Conservation (phyloP, 768 basidiomycete species). For the Mycena polygramma region DNA sequence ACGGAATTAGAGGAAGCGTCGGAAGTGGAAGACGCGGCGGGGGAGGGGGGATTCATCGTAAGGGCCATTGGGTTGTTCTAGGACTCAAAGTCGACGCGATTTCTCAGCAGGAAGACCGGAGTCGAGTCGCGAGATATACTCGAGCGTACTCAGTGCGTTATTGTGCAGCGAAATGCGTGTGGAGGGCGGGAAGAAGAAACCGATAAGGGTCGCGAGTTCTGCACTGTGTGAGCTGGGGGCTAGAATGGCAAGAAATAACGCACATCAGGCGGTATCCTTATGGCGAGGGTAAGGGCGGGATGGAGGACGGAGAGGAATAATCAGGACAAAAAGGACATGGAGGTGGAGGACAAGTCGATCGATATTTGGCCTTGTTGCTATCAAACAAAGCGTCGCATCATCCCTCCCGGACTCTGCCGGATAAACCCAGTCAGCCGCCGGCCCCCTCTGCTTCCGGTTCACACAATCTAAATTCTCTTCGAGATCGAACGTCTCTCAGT, state of each 20-base stretch:
- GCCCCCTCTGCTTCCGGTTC: not conserved
- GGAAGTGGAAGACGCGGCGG: conserved; percentile 34
- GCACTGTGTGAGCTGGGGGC: conserved; percentile 27
- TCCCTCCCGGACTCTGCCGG: not conserved
- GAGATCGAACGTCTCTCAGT: not conserved
- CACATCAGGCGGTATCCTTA: conserved; percentile 66
- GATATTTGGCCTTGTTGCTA: conserved; percentile 13
- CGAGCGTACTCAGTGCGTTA: conserved; percentile 65
- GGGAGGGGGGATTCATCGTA: conserved; percentile 33
- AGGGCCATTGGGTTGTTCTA: conserved; percentile 24
- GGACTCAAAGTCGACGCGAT: conserved; percentile 52
- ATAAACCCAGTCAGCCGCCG: not conserved
- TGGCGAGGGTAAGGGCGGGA: conserved; percentile 56
- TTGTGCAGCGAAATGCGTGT: conserved; percentile 42
- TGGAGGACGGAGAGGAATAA: conserved; percentile 34
- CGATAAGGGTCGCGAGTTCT: conserved; percentile 98
- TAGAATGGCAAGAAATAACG: conserved; percentile 39
- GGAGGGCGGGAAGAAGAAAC: conserved; percentile 70
- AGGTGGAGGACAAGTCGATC: conserved; percentile 18
- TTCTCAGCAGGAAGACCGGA: conserved; percentile 56
- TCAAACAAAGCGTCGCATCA: conserved; percentile 7
- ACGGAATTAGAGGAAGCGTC: conserved; percentile 37
- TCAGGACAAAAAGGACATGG: conserved; percentile 25
- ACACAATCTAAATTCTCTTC: not conserved
- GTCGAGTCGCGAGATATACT: conserved; percentile 73